Evolutionary conservation across 1,139 yeast species (phyloP).

Genomic region (Candida tetrigidarum): DNA sequence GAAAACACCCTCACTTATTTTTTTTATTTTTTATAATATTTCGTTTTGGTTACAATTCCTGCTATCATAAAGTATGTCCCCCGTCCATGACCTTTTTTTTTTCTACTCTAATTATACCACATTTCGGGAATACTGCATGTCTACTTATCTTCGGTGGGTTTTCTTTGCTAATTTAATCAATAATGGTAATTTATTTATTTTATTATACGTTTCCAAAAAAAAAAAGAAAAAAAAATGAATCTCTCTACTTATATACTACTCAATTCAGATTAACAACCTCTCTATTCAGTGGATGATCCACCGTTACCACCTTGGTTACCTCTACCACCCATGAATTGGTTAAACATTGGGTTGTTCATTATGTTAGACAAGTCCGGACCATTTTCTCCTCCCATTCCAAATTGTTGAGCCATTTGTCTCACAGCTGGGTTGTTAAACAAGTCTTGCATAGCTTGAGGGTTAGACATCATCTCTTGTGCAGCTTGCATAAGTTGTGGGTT

Average conservation of each 20-base stretch:
- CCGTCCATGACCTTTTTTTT: too few relatives aligned
- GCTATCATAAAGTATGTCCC: too few relatives aligned
- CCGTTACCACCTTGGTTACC: conserved; percentile 14
- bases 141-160: too few relatives aligned
- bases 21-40: too few relatives aligned
- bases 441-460: conserved; percentile 78
- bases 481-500: conserved; percentile 93
- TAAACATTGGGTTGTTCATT: conserved; percentile 80
- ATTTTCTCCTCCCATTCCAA: conserved; percentile 63
- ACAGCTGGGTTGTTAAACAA: conserved; percentile 83
- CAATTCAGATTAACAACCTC: background rate
- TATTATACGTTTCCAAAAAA: background rate
- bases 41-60: too few relatives aligned
- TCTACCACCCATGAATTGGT: conserved; percentile 54
- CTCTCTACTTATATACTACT: too few relatives aligned
- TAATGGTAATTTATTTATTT: too few relatives aligned
- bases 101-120: too few relatives aligned
- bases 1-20: too few relatives aligned
- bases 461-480: conserved; percentile 91
- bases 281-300: conserved; percentile 4
- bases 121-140: too few relatives aligned
- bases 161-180: too few relatives aligned
- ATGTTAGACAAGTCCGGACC: conserved; percentile 65
- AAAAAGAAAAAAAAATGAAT: too few relatives aligned
- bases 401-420: conserved; percentile 73